These are phyloP conservation scores for Aspergillus sclerotiicarbonarius DNA, from an alignment of 495 filamentous ascomycete species.

Conservation along the genomic window DNA sequence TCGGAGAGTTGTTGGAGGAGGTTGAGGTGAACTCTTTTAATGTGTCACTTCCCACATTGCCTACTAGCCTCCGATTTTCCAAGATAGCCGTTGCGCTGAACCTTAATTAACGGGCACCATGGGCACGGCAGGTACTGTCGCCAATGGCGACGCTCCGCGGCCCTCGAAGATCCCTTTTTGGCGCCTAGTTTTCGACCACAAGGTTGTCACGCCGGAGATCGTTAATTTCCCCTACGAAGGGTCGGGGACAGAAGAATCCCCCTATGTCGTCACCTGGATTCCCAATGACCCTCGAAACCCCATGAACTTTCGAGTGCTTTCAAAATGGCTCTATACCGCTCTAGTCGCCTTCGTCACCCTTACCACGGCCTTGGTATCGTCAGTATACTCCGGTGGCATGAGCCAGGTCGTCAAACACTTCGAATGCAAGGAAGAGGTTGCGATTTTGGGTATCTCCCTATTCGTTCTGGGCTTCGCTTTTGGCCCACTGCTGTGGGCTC, in stretches of 20 bases:
- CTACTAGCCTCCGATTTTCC: not conserved
- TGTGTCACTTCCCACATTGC: not conserved
- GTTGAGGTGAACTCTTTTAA: not conserved
- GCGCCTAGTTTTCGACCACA: conserved; percentile 25
- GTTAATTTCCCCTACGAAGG: conserved; percentile 54
- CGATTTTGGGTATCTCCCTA: conserved; percentile 2
- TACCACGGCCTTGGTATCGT: not conserved
- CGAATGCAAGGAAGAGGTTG: conserved; percentile 2
- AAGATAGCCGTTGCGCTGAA: not conserved
- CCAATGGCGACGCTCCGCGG: not conserved
- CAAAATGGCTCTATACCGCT: not conserved
- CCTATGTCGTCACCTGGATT: conserved; percentile 1
- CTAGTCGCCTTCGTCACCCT: conserved; percentile 3
- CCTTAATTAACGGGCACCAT: not conserved
- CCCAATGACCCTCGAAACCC: conserved; percentile 5
- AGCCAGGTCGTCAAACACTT: not conserved
- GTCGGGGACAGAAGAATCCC: conserved; percentile 53
- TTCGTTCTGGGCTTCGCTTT: conserved; percentile 4
- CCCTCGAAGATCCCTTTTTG: conserved; percentile 22
- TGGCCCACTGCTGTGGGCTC: conserved; percentile 4
- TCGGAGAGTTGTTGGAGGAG: not conserved
- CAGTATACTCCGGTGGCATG: conserved; percentile 5
- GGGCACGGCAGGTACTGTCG: not conserved
- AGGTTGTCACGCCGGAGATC: conserved; percentile 37
- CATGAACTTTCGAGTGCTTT: not conserved